Evolutionary conservation across 257 asterid species (phyloP), one percentile per base, ranked within the genome.

Genomic region (Linaria vulgaris): DNA sequence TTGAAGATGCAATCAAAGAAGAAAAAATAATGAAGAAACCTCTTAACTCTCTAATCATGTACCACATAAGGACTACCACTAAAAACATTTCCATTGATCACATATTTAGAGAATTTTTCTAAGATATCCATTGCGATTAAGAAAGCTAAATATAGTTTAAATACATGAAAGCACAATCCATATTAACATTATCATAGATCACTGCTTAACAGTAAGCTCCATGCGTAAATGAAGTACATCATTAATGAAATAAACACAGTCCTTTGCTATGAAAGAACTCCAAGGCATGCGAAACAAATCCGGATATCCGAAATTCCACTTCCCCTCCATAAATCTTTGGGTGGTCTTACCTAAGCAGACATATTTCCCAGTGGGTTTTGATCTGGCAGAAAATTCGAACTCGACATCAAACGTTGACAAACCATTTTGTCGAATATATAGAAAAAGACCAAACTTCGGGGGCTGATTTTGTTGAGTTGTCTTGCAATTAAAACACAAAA

Each of bases 391-490:
- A 69, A 86, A 84, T 79, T 91, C 91, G 13, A 79, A 84, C 63
- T 88, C 96, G 1, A 91, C 96, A 0, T 85, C 74, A 50, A 81
- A 79, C 0, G 85, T 56, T 0, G 71, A 88, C 0, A 82, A 70
- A 5, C 90, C 91, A 78, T 81, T 84, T 73, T 84, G 91, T 56
- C 81, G 91, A 95, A 84, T 88, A 0, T 95, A 90, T 61, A 91
- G 59, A 66, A 88, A 91, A 23, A 91, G 81, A 63, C 96, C 96
- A 20, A 91, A 91, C n/a, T n/a, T n/a, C n/a, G n/a, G n/a, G n/a
- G n/a, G n/a, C n/a, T n/a, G n/a, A n/a, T n/a, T n/a, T n/a, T n/a
- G n/a, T n/a, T n/a, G n/a, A 63, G 92, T 84, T 59, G 83, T 87
- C 68, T 68, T 84, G 82, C 98, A 91, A 37, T 81, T 95, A 8